phyloP scores from a whole-genome alignment of 2,329 filamentous ascomycete species.

The Xenosphaeropsis pyriputrescens region DNA sequence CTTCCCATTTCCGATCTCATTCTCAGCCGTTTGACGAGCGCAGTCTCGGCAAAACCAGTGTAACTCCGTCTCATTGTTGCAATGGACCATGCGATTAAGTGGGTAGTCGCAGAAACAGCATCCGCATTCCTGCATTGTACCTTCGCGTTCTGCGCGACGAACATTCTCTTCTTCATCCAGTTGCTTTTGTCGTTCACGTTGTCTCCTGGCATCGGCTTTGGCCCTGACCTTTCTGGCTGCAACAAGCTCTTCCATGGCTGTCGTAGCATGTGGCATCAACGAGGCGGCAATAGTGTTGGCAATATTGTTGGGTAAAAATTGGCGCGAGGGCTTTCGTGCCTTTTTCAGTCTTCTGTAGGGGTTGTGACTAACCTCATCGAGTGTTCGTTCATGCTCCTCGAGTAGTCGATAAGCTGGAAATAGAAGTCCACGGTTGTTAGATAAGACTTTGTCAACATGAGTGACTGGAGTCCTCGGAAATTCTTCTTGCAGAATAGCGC shows the following conservation, averaged over 20 bases:
- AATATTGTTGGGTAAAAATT: slow-evolving; percentile 11
- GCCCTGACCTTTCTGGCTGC: slow-evolving; percentile 19
- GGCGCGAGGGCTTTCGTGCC: slow-evolving; percentile 10
- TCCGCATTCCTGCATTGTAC: slow-evolving; percentile 49
- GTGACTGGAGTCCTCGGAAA: slow-evolving; percentile 21
- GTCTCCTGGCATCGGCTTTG: slow-evolving; percentile 17
- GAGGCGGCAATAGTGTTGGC: slow-evolving; percentile 2
- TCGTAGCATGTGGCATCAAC: slow-evolving; percentile 1
- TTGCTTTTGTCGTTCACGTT: slow-evolving; percentile 23
- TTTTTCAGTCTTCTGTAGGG: slow-evolving; percentile 16
- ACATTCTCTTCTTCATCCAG: slow-evolving; percentile 26
- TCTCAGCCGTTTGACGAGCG: slow-evolving; percentile 48
- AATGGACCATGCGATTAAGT: slow-evolving; percentile 53
- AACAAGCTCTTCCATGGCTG: slow-evolving; percentile 23
- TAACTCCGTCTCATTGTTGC: slow-evolving; percentile 32
- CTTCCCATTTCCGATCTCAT: slow-evolving; percentile 51
- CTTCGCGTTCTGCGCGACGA: slow-evolving; percentile 25
- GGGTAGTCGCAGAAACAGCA: slow-evolving; percentile 60
- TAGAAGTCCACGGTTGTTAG: slow-evolving; percentile 17
- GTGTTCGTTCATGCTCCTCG: no score
- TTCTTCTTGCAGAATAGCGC: slow-evolving; percentile 11
- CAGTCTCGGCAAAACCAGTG: slow-evolving; percentile 57
- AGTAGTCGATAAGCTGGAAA: not conserved
- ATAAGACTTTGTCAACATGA: slow-evolving; percentile 21
- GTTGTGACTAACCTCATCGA: no score